Evolutionary conservation across 345 rosid genomes (phyloP).

Genomic region (Murraya koenigii): DNA sequence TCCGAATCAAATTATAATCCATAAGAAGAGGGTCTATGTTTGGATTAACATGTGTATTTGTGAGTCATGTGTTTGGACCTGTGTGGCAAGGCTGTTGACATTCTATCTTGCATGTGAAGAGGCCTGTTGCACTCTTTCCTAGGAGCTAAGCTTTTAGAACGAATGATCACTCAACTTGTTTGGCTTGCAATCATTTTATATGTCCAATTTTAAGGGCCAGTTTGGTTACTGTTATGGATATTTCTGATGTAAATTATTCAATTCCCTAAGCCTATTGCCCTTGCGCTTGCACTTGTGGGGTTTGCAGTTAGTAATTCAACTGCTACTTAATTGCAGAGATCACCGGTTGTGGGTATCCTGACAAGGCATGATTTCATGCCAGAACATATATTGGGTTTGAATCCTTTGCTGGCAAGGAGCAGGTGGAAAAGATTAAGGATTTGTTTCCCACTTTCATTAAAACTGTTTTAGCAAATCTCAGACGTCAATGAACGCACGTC

Average conservation of each 20-base stretch:
- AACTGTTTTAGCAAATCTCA: constrained; percentile 10
- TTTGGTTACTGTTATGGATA: not conserved
- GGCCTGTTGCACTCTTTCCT: not conserved
- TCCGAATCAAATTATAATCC: not conserved
- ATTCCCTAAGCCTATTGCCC: not conserved
- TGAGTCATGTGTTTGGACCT: not conserved
- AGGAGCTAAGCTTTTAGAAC: not conserved
- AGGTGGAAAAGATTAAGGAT: constrained; percentile 81
- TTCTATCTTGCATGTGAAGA: not conserved
- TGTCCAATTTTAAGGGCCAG: not conserved
- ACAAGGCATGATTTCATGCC: constrained; percentile 97
- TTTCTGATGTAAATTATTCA: not conserved
- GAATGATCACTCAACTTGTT: not conserved
- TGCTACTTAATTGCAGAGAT: constrained; percentile 46
- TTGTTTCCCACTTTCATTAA: constrained; percentile 32
- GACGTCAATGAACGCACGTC: not conserved
- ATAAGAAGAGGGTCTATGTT: no score
- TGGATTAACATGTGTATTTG: not conserved
- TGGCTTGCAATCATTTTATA: not conserved
- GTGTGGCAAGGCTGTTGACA: not conserved
- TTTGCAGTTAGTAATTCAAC: not conserved
- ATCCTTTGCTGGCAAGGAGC: constrained; percentile 48
- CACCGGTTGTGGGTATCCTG: constrained; percentile 77
- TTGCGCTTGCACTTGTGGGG: not conserved
- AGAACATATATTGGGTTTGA: constrained; percentile 70